Percentiles rank a stretch among this genome's conserved stretches.
Evolutionary conservation across 495 filamentous ascomycete species (phyloP).

Genomic region (Aspergillus bridgeri): DNA sequence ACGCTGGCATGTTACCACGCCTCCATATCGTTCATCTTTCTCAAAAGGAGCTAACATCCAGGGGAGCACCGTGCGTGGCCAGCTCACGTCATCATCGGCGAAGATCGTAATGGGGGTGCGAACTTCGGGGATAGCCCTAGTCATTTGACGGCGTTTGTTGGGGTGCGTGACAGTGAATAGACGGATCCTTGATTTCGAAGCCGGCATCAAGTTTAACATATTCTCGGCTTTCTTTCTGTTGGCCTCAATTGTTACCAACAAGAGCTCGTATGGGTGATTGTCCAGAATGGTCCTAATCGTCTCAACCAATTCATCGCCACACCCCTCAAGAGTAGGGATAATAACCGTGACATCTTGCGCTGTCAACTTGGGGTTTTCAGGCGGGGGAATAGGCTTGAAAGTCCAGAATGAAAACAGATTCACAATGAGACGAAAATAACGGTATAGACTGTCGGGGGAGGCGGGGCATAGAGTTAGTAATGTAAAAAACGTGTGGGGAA

Average conservation of each 20-base stretch:
- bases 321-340: conserved; percentile 65
- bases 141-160: conserved; percentile 85
- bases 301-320: conserved; percentile 55
- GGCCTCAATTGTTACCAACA: conserved; percentile 63
- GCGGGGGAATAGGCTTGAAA: conserved; percentile 60
- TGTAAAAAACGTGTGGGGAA: conserved; percentile 3
- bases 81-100: conserved; percentile 85
- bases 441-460: conserved; percentile 51
- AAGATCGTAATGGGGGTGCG: conserved; percentile 72
- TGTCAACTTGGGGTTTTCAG: conserved; percentile 60
- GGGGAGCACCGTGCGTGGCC: conserved; percentile 69
- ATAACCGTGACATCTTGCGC: conserved; percentile 71
- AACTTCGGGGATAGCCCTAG: conserved; percentile 73
- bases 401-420: conserved; percentile 63
- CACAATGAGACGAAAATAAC: conserved; percentile 63
- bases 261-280: conserved; percentile 53
- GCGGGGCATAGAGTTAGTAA: too few species aligned
- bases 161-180: conserved; percentile 55
- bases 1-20: conserved; percentile 78
- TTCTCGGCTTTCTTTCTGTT: conserved; percentile 52
- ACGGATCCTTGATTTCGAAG: conserved; percentile 48
- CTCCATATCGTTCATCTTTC: conserved; percentile 64
- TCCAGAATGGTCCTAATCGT: conserved; percentile 58
- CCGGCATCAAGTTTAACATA: conserved; percentile 51
- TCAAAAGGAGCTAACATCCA: conserved; percentile 88